Conservation (phyloP, 768 basidiomycete species). For the Rickenella mellea region DNA sequence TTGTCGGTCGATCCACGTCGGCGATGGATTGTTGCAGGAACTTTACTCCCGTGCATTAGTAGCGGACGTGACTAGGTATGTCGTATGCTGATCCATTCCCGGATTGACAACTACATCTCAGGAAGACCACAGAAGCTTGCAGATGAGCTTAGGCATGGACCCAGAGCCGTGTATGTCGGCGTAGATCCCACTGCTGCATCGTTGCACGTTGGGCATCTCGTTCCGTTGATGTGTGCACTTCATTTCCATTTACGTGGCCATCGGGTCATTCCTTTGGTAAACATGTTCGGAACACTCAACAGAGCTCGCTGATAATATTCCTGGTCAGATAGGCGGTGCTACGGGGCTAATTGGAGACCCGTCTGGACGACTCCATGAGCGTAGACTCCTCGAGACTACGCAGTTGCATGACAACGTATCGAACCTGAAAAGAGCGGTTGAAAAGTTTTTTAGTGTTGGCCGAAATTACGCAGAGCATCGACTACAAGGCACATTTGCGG, state of each 20-base stretch:
- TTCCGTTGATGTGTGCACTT: constrained; percentile 77
- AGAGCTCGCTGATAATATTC: constrained; percentile 1
- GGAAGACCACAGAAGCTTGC: no score
- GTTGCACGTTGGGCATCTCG: constrained; percentile 88
- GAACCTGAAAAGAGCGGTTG: constrained; percentile 52
- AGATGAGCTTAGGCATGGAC: no score
- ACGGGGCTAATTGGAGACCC: constrained; percentile 97
- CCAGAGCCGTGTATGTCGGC: constrained; percentile 64
- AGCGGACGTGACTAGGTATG: no score
- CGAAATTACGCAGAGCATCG: constrained; percentile 44
- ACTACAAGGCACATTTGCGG: constrained; percentile 6
- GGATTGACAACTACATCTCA: no score
- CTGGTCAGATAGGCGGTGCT: constrained; percentile 82
- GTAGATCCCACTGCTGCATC: constrained; percentile 88
- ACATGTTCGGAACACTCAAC: constrained; percentile 15
- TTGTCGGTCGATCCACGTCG: no score
- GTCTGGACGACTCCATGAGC: constrained; percentile 78
- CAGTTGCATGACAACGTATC: constrained; percentile 58
- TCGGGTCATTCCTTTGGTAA: constrained; percentile 70
- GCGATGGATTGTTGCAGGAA: no score
- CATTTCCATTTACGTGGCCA: constrained; percentile 89
- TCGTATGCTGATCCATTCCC: no score
- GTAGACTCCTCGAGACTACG: constrained; percentile 51
- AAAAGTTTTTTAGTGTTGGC: constrained; percentile 66
- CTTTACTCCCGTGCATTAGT: no score